Base-by-base conservation (phyloP, 2,329 filamentous ascomycete species). In the Aspergillus unguis region DNA sequence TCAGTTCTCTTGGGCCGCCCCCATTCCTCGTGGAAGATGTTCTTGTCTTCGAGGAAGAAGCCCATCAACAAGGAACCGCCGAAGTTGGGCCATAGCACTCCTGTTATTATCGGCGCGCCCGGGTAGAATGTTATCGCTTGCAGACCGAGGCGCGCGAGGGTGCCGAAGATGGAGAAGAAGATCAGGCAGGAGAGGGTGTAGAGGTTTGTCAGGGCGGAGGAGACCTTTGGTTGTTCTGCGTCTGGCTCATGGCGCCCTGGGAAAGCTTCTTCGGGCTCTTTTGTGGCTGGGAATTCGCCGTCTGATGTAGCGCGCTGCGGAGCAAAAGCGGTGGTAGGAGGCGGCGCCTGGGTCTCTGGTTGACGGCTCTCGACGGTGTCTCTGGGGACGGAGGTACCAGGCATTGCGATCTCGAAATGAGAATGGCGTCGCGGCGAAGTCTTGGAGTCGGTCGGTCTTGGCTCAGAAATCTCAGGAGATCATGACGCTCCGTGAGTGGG, bases 41-140 rank as follows among this genome's bases (percentile, higher is more conserved):
- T 85, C 56, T 83, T 79, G 64, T 96, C 90, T 71, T 96, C 89
- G 7, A 82, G 75, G 2, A 96, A 78, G 65, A 95, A 95, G 2
- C 94, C 92, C 83, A 97, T 88, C 53, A 95, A 60, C 0, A 95
- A 66, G 50, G 88, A 87, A 1, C 92, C 92, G 1, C 78, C 83
- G 43, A 96, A 86, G 64, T 97, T 96, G 55, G 91, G 86, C 92
- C 92, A 97, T 25, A 95, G 72, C 2, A 88, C 85, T 46, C 84
- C 81, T 50, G 89, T 92, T 4, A 83, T 76, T 25, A 94, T 76
- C 0, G 91, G 90, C 0, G 88, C 83, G 25, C 86, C 87, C 1
- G 87, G 85, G 67, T 95, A 96, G 51, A 80, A 83, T 0, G 90
- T 94, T 47, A 96, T 74, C 43, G 86, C 85, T 65, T 91, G 84